These are phyloP conservation scores for Chenopodium quinoa DNA, from an alignment of 148 eudicot species.

Conservation along the genomic window DNA sequence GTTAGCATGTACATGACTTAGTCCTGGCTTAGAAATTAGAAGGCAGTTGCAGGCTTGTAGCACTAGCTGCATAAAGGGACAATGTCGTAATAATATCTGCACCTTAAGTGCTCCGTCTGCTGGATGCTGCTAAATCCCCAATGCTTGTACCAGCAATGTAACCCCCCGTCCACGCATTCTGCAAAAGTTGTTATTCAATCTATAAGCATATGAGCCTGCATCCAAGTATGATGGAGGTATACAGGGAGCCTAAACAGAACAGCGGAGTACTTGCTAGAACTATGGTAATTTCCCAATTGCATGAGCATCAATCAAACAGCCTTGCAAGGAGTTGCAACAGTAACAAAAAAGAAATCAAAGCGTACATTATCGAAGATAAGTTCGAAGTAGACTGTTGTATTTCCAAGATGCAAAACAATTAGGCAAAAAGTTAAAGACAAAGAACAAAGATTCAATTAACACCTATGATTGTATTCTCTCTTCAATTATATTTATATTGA, in stretches of 20 bases:
- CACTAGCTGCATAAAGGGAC: not conserved
- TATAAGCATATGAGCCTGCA: not conserved
- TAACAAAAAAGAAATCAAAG: too few species aligned
- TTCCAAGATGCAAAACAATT: too few species aligned
- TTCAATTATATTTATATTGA: too few species aligned
- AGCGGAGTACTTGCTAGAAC: not conserved
- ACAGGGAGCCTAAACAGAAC: not conserved
- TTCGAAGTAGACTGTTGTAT: not conserved
- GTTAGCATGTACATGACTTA: not conserved
- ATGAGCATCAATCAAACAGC: not conserved
- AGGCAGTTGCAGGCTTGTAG: not conserved
- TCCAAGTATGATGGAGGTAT: not conserved
- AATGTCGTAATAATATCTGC: not conserved
- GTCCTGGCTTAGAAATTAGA: not conserved
- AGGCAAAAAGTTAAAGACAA: too few species aligned
- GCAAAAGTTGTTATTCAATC: conserved; percentile 14
- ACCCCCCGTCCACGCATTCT: conserved; percentile 99
- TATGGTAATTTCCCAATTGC: not conserved
- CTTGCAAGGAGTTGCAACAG: not conserved
- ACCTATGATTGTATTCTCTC: not conserved
- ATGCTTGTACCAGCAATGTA: conserved; percentile 83
- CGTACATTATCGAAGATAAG: not conserved
- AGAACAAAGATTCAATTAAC: not conserved
- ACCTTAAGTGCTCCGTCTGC: conserved; percentile 9
- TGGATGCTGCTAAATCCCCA: conserved; percentile 64